Base-by-base conservation (phyloP, 2,329 filamentous ascomycete genomes). In the Colletotrichum sp. region DNA sequence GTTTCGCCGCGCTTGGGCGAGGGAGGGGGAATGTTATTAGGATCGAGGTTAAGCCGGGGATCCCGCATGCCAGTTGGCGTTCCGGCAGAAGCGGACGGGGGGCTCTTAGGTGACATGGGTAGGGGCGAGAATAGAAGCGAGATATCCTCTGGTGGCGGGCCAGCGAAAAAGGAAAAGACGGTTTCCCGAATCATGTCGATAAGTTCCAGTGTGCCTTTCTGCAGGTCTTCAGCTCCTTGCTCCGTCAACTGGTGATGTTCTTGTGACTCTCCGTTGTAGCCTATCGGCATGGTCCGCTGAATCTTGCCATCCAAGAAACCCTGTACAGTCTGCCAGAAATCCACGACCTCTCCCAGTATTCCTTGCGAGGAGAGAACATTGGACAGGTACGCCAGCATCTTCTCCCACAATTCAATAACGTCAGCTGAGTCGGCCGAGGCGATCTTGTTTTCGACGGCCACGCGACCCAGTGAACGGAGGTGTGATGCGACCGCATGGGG, bases 251-350 rank as follows among this genome's bases (percentile, higher is more conserved):
- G 91, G 83, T 99, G 96, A 81, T 99, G 96, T 43, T 92, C 89
- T 65, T 92, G 90, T 71, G 95, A 98, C 81, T 96, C 93, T 26
- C 94, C 94, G 76, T 96, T 95, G 81, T 95, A 95, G 10, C 95
- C 96, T 55, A 91, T 89, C 0, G 97, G 96, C 71, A 99, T 87
- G 16, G 91, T 91, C 78, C 91, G 92, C 83, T 99, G 96, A 30
- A 95, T 94, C 78, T 92, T 95, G 21, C 96, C 96, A 61, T 95
- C 93, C 74, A 99, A 94, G 83, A 99, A 99, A 1, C 95, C 94
- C 80, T 98, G 93, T 0, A 96, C 93, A 16, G 93, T 97, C 78
- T 98, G 95, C 95, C 96, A 98, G 83, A 98, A 99, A 78, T 98
- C 96, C 21, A 98, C 86, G 2, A 99, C 91, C 83, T 99, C 97